A percentile compares a stretch with the other conserved stretches of the same genome.
phyloP scores from a whole-genome alignment of 768 basidiomycete species.

The Tricholoma bakamatsutake region DNA sequence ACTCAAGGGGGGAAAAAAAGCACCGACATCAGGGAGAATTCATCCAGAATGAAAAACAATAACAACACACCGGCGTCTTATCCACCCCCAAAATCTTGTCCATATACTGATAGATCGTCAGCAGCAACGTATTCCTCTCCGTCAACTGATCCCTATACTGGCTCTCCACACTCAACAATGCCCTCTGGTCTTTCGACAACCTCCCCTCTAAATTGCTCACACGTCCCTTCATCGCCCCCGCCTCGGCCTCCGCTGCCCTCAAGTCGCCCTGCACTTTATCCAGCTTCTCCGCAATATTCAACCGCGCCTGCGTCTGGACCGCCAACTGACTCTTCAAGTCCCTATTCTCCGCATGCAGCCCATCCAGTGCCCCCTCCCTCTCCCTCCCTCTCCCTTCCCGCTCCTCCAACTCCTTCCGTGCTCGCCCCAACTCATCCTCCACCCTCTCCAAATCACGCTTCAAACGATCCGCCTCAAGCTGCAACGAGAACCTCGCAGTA shows the following conservation, averaged over 20 bases:
- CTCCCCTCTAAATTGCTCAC: slow-evolving; percentile 74
- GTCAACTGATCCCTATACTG: slow-evolving; percentile 90
- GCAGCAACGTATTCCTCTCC: slow-evolving; percentile 84
- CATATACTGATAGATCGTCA: slow-evolving; percentile 93
- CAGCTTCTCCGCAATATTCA: slow-evolving; percentile 89
- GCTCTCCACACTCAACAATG: slow-evolving; percentile 61
- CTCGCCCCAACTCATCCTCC: slow-evolving; percentile 72
- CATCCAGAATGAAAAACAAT: not conserved
- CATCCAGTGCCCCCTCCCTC: slow-evolving; percentile 68
- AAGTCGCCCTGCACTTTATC: slow-evolving; percentile 59
- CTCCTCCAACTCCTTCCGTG: slow-evolving; percentile 63
- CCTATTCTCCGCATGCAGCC: slow-evolving; percentile 71
- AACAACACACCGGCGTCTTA: slow-evolving; percentile 64
- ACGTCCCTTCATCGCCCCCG: slow-evolving; percentile 50
- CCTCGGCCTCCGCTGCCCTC: slow-evolving; percentile 65
- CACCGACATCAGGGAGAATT: not conserved
- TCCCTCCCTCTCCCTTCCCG: slow-evolving; percentile 62
- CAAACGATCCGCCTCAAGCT: slow-evolving; percentile 84
- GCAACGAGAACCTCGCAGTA: slow-evolving; percentile 77
- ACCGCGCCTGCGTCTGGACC: slow-evolving; percentile 77
- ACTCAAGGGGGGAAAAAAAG: slow-evolving; percentile 1
- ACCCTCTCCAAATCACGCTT: slow-evolving; percentile 78
- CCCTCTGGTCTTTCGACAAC: slow-evolving; percentile 76
- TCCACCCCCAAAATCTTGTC: slow-evolving; percentile 91
- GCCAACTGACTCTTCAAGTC: slow-evolving; percentile 78